Evolutionary conservation across 208 protist genomes (phyloP).

Genomic region (Acanthamoeba divionensis): DNA sequence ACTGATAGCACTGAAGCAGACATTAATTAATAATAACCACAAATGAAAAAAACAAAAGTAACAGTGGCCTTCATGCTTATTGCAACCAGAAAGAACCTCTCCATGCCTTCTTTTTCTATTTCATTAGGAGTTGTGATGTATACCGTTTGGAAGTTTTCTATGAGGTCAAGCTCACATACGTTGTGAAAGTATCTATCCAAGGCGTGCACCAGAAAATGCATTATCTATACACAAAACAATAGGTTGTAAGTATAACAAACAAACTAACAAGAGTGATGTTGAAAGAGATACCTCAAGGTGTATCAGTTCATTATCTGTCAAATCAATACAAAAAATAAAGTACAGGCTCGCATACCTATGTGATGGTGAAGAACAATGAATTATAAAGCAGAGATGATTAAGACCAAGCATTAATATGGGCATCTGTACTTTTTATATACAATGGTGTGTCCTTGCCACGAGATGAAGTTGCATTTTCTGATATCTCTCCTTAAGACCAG

Average conservation of each 20-base stretch:
- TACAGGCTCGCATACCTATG: conserved; percentile 98
- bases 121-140: neutral
- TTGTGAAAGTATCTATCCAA: conserved; percentile 99
- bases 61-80: neutral
- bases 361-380: neutral
- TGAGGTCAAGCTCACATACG: conserved; percentile 99
- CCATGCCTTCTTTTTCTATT: neutral
- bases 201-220: conserved; percentile 82
- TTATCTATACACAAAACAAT: neutral
- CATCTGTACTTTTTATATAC: neutral
- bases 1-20: conserved; percentile 90
- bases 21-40: neutral
- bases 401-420: neutral
- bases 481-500: neutral
- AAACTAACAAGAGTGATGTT: conserved; percentile 95
- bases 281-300: conserved; percentile 87
- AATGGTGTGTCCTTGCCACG: conserved; percentile 45
- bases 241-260: neutral
- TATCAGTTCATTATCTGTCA: conserved; percentile 96
- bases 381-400: neutral
- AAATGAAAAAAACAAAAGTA: neutral
- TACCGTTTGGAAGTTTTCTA: conserved; percentile 97
- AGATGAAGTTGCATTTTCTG: conserved; percentile 11
- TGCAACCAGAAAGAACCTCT: neutral
- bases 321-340: conserved; percentile 97